phyloP scores from a whole-genome alignment of 768 basidiomycete genomes.

The Podaxis sp. region DNA sequence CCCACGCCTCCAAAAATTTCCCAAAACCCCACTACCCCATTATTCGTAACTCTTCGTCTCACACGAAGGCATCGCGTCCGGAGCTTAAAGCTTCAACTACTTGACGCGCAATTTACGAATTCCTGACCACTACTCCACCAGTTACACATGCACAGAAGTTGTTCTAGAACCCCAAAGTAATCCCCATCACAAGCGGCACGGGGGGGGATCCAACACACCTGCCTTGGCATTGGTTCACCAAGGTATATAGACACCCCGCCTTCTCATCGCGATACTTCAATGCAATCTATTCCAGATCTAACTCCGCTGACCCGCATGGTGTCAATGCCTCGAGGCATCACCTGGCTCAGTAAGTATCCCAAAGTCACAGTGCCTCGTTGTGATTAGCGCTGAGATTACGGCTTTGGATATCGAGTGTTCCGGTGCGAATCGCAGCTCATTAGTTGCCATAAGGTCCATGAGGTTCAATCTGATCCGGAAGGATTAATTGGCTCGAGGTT shows the following conservation, averaged over 20 bases:
- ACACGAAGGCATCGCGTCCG: background rate
- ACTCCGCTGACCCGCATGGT: conserved; percentile 10
- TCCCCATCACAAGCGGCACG: background rate
- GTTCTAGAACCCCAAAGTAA: background rate
- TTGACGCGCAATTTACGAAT: too few species aligned
- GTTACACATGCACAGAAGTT: background rate
- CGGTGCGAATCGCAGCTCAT: background rate
- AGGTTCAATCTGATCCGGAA: background rate
- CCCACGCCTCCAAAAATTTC: conserved; percentile 1
- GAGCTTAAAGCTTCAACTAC: background rate
- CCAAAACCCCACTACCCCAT: background rate
- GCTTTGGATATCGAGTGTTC: background rate
- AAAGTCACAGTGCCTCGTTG: background rate
- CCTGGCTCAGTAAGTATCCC: background rate
- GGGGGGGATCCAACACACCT: background rate
- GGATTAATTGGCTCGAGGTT: background rate
- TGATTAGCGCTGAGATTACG: background rate
- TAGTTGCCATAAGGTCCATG: background rate
- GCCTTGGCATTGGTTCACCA: background rate
- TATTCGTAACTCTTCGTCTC: background rate
- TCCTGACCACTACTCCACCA: too few species aligned
- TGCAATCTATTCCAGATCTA: background rate
- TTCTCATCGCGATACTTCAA: background rate
- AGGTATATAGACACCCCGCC: background rate
- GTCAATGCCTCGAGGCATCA: conserved; percentile 9